A percentile compares a stretch with the other conserved stretches of the same genome.
phyloP scores from a whole-genome alignment of 1,284 basidiomycete species.

The Neolentinus lepideus region DNA sequence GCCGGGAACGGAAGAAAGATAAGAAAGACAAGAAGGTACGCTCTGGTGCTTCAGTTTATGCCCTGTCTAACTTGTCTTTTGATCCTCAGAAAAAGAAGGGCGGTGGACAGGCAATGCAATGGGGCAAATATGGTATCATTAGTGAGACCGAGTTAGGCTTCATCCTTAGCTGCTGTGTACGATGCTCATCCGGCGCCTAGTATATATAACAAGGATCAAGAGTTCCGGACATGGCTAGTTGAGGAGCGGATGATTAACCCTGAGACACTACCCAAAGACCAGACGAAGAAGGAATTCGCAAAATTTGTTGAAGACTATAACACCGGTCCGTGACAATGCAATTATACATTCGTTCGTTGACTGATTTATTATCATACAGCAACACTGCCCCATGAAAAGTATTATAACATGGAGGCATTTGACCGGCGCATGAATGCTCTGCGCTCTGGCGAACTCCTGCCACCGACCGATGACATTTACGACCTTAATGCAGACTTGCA shows the following conservation, averaged over 20 bases:
- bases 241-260: conserved; percentile 87
- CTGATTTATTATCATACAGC: conserved; percentile 34
- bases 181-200: conserved; percentile 26
- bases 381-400: conserved; percentile 87
- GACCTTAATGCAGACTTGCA: conserved; percentile 77
- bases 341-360: neutral
- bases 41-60: neutral
- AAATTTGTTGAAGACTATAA: conserved; percentile 83
- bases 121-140: conserved; percentile 87
- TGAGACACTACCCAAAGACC: conserved; percentile 77
- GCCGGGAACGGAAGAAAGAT: conserved; percentile 56
- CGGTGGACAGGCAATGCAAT: conserved; percentile 53
- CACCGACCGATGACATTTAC: conserved; percentile 61
- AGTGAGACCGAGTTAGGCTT: conserved; percentile 70
- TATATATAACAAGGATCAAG: conserved; percentile 71
- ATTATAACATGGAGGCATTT: conserved; percentile 80
- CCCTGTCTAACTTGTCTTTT: neutral
- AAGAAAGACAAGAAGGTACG: conserved; percentile 61
- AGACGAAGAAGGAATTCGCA: conserved; percentile 77
- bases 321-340: conserved; percentile 47
- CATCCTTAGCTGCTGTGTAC: conserved; percentile 1
- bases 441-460: conserved; percentile 71
- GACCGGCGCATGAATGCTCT: conserved; percentile 77
- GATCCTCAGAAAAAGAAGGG: conserved; percentile 41
- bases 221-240: conserved; percentile 86